Evolutionary conservation across 352 stramenopile genomes (phyloP).

Genomic region (Thalassiosira hispida): DNA sequence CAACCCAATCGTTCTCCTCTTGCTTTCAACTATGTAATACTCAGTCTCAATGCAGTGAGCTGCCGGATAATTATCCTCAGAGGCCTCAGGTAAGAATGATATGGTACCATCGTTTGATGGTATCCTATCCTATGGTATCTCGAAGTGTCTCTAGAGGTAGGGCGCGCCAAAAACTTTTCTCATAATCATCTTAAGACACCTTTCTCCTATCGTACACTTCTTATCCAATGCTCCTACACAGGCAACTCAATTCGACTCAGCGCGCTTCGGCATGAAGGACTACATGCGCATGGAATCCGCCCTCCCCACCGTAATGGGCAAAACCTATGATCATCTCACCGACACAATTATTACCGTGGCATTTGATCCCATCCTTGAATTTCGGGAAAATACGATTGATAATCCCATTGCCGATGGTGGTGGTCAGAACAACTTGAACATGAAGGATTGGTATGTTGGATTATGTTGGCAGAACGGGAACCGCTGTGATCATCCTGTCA

Average conservation of each 20-base stretch:
- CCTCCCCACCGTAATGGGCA: slow-evolving; percentile 5
- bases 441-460: not conserved
- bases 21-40: too few relatives aligned
- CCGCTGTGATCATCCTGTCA: not conserved
- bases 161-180: too few relatives aligned
- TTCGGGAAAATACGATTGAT: slow-evolving; percentile 53
- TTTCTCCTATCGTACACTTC: too few relatives aligned
- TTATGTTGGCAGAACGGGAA: not conserved
- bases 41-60: not conserved
- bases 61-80: slow-evolving; percentile 29
- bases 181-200: slow-evolving; percentile 1
- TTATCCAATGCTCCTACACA: not conserved
- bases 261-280: not conserved
- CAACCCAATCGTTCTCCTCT: too few relatives aligned
- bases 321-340: not conserved
- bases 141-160: not conserved
- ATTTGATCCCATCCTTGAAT: slow-evolving; percentile 41
- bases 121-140: not conserved
- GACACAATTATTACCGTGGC: slow-evolving; percentile 19
- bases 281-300: not conserved
- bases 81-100: slow-evolving; percentile 1
- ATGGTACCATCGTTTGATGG: not conserved
- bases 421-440: slow-evolving; percentile 1
- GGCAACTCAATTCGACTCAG: not conserved
- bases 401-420: slow-evolving; percentile 57